These are phyloP conservation scores for Marsdenia floribunda DNA, from an alignment of 257 asterid species.

Conservation along the genomic window DNA sequence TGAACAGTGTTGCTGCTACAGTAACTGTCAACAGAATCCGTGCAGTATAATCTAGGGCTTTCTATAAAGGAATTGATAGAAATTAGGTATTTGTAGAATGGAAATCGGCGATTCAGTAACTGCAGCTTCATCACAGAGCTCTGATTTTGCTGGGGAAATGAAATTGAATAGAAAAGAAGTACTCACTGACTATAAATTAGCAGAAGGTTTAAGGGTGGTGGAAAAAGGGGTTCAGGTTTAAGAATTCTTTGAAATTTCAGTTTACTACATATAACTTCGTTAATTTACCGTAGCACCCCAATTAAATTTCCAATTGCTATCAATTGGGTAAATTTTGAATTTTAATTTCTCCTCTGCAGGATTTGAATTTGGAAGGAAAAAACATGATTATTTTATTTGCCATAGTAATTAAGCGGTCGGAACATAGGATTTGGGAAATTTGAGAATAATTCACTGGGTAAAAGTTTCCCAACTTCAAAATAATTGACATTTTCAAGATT, in stretches of 20 bases:
- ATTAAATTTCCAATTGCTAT: background rate
- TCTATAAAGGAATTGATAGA: background rate
- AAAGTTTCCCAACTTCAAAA: no score
- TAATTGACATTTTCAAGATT: no score
- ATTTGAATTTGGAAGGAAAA: no score
- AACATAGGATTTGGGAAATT: no score
- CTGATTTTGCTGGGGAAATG: background rate
- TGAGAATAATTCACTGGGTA: no score
- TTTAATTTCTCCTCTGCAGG: background rate
- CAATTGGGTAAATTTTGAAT: background rate
- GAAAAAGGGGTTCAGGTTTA: no score
- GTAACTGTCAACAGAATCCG: background rate
- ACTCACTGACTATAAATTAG: background rate
- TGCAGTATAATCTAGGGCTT: slow-evolving; percentile 8
- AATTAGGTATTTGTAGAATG: background rate
- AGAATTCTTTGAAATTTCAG: background rate
- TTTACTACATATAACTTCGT: background rate
- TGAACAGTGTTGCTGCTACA: background rate
- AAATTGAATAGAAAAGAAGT: background rate
- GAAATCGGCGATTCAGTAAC: background rate
- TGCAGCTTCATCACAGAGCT: slow-evolving; percentile 4
- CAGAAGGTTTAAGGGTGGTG: background rate
- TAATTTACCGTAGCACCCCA: background rate
- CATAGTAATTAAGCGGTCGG: no score
- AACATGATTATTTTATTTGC: no score